Evolutionary conservation across 371 early-diverging fungal genomes (phyloP).

Genomic region (Mortierella sp.): DNA sequence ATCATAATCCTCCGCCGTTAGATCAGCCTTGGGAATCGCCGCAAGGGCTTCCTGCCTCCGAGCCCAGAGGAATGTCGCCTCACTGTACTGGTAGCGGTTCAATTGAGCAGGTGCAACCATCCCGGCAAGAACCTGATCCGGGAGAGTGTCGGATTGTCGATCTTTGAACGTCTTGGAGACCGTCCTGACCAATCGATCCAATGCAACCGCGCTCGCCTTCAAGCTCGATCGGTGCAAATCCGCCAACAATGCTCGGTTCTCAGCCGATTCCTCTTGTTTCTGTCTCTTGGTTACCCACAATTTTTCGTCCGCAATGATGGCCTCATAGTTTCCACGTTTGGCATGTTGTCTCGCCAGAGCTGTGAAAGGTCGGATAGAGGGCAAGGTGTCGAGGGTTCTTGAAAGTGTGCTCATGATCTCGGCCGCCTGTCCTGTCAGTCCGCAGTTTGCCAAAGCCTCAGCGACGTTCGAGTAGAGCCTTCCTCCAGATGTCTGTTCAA

Average conservation of each 20-base stretch:
- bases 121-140: conserved; percentile 37
- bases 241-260: not conserved
- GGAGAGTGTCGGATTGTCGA: conserved; percentile 35
- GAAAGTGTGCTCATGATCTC: conserved; percentile 25
- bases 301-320: conserved; percentile 26
- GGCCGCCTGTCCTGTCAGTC: conserved; percentile 19
- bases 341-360: conserved; percentile 43
- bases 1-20: conserved; percentile 45
- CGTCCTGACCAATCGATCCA: conserved; percentile 32
- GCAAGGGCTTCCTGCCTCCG: conserved; percentile 18
- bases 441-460: conserved; percentile 44
- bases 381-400: conserved; percentile 13
- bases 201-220: conserved; percentile 21
- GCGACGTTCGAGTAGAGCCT: conserved; percentile 27
- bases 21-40: conserved; percentile 19
- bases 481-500: conserved; percentile 10
- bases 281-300: conserved; percentile 22
- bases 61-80: conserved; percentile 24
- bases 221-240: conserved; percentile 34
- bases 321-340: conserved; percentile 40
- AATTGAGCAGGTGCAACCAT: conserved; percentile 35
- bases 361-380: conserved; percentile 26
- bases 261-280: not conserved
- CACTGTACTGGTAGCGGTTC: conserved; percentile 25
- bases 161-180: conserved; percentile 29